Evolutionary conservation across 164 flowering plant genomes (phyloP), one percentile per base, ranked within the genome.

Genomic region (Vitis cinerea): DNA sequence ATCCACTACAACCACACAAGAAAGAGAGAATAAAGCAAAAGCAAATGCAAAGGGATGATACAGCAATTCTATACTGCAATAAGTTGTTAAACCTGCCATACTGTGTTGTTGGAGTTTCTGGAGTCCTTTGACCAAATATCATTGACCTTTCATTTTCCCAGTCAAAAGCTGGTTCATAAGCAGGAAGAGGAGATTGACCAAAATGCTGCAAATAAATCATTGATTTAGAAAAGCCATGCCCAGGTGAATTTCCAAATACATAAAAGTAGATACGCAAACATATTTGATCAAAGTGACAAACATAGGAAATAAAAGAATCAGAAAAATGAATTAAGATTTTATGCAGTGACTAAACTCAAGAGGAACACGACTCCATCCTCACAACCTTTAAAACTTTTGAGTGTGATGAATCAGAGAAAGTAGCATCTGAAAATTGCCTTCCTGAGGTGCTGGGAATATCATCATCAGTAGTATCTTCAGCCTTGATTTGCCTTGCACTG

Each of bases 91-190:
- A 85, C 95, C 91, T 88, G 79, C 84, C 79, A 76, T 78, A 74
- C 48, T 76, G 90, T 62, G 85, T 51, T 44, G 79, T 61, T 64
- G 86, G 87, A 74, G 84, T 73, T 80, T 90, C 97, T n/a, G 88
- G 86, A 72, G 73, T 73, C 77, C 99, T 84, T 74, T 91, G 99
- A 50, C 99, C 99, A 86, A 86, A 90, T 67, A 91, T 90, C 83
- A 81, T 71, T 49, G 91, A 86, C 74, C 99, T 86, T 82, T 95
- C 99, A 78, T 83, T 91, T 80, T 91, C 98, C 99, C 99, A 95
- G 71, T 95, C 97, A 84, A 95, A 95, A 71, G 96, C 94, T 60
- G 99, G 96, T 75, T 95, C 99, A 83, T 95, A 95, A 63, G 98
- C 96, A 69, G 98, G 96, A 51, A 95, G 83, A 4, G 98, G 98